Percentiles rank a stretch among this genome's conserved stretches.
Evolutionary conservation across 2,329 filamentous ascomycete genomes (phyloP).

Genomic region (Leptoxyphium fumago): DNA sequence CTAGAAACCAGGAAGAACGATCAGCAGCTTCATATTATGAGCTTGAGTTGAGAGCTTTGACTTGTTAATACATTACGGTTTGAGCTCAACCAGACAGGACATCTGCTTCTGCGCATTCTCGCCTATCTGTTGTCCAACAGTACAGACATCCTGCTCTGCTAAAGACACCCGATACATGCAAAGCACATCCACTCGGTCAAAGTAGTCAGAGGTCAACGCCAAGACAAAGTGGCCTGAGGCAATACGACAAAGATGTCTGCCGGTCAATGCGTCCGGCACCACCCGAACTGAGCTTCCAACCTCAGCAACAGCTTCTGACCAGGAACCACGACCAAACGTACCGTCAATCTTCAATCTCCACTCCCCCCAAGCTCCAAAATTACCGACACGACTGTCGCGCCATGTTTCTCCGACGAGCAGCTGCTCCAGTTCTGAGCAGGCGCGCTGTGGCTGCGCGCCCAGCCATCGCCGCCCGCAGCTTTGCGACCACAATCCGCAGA

Average conservation of each 20-base stretch:
- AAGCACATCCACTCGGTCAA: too few relatives aligned
- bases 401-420: constrained; percentile 35
- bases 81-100: too few relatives aligned
- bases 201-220: background rate
- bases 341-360: background rate
- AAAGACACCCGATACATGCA: too few relatives aligned
- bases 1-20: too few relatives aligned
- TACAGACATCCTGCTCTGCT: too few relatives aligned
- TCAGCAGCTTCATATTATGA: too few relatives aligned
- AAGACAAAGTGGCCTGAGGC: background rate
- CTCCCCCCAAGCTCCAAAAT: constrained; percentile 3
- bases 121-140: too few relatives aligned
- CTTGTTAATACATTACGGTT: too few relatives aligned
- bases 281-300: background rate
- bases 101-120: too few relatives aligned
- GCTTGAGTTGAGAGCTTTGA: too few relatives aligned
- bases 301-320: background rate
- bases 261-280: background rate
- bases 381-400: constrained; percentile 6
- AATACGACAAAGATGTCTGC: background rate
- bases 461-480: constrained; percentile 28
- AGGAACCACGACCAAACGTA: background rate
- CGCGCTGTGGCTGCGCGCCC: constrained; percentile 26
- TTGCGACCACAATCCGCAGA: constrained; percentile 31
- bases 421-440: constrained; percentile 30